Percentiles rank a stretch among this genome's conserved stretches.
These are phyloP conservation scores for Neurospora terricola DNA, from an alignment of 495 filamentous ascomycete genomes.

Conservation along the genomic window DNA sequence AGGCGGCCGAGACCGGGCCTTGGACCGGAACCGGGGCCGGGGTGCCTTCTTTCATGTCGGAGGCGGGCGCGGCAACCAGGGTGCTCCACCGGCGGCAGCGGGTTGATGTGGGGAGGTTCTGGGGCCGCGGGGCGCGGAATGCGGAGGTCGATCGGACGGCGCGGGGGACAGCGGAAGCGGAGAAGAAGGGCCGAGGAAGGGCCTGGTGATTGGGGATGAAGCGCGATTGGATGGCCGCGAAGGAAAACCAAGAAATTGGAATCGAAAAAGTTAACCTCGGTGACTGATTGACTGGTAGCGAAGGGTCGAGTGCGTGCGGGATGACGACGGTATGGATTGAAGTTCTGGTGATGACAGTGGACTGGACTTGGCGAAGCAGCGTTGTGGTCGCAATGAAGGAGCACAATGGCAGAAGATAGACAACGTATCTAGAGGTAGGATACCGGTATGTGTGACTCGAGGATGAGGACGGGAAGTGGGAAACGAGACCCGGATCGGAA, in stretches of 20 bases:
- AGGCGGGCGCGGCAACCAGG: neutral
- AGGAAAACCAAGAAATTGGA: neutral
- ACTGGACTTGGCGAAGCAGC: neutral
- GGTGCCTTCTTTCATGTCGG: neutral
- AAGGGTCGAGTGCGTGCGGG: neutral
- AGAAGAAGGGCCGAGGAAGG: neutral
- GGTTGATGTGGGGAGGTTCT: neutral
- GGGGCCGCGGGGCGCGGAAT: neutral
- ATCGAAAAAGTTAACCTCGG: neutral
- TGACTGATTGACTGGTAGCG: neutral
- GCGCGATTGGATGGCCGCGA: neutral
- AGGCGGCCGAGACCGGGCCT: neutral
- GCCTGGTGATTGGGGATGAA: neutral
- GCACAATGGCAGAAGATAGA: neutral
- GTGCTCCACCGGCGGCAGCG: neutral
- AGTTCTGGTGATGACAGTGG: neutral
- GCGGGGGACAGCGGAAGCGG: neutral
- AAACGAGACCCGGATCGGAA: neutral
- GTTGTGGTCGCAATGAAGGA: neutral
- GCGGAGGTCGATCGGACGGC: neutral
- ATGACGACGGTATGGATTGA: neutral
- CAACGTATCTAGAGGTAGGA: neutral
- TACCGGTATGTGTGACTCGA: neutral
- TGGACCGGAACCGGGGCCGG: neutral
- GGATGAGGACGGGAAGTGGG: neutral